phyloP scores from a whole-genome alignment of 257 asterid genomes.

The Primulina eburnea region DNA sequence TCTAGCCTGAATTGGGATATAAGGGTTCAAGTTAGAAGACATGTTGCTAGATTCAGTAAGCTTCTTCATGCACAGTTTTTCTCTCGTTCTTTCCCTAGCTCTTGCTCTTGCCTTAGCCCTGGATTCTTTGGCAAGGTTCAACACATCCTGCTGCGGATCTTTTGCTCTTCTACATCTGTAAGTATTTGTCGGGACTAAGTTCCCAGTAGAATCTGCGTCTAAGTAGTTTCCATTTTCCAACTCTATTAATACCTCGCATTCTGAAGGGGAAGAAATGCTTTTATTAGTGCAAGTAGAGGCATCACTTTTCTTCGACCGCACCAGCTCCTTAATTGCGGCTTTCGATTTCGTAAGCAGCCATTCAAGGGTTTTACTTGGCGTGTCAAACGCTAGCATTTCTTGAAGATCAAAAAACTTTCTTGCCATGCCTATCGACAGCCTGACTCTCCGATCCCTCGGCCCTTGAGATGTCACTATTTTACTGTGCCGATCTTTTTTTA shows the following conservation, averaged over 20 bases:
- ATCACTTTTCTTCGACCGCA: slow-evolving; percentile 25
- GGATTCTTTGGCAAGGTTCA: slow-evolving; percentile 43
- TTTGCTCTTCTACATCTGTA: slow-evolving; percentile 4
- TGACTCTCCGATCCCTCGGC: slow-evolving; percentile 73
- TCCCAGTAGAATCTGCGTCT: slow-evolving; percentile 23
- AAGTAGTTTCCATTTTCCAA: slow-evolving; percentile 3
- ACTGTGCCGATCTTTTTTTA: slow-evolving; percentile 68
- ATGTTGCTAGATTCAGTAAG: slow-evolving; percentile 26
- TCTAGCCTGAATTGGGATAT: slow-evolving; percentile 18
- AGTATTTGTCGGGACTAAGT: not conserved
- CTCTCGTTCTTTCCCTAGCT: slow-evolving; percentile 86
- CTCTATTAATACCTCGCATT: slow-evolving; percentile 24
- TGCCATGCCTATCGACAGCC: slow-evolving; percentile 82
- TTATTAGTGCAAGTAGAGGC: slow-evolving; percentile 12
- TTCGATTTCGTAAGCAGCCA: slow-evolving; percentile 76
- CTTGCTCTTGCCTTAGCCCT: slow-evolving; percentile 87
- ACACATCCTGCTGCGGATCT: slow-evolving; percentile 16
- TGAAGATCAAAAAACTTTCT: slow-evolving; percentile 85
- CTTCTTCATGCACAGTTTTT: slow-evolving; percentile 48
- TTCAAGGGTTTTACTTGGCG: slow-evolving; percentile 87
- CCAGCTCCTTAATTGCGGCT: slow-evolving; percentile 62
- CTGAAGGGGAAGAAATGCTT: slow-evolving; percentile 26
- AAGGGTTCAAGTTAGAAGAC: slow-evolving; percentile 23
- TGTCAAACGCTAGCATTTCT: slow-evolving; percentile 72
- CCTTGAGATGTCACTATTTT: slow-evolving; percentile 81